Evolutionary conservation across 176 grass and related monocot genomes (phyloP), one percentile per base, ranked within the genome.

Genomic region (Zizania latifolia): DNA sequence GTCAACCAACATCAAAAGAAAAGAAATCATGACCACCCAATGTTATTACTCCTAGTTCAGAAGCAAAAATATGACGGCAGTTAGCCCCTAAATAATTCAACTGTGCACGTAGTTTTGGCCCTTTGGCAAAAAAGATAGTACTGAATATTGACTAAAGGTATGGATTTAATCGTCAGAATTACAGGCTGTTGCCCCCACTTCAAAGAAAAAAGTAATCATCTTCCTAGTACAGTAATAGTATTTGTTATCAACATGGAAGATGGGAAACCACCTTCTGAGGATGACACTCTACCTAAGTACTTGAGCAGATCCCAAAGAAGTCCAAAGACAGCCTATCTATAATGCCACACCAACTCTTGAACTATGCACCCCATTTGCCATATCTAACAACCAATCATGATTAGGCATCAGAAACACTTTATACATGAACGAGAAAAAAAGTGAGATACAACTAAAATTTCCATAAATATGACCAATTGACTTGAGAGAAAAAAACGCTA

Each of bases 281-380:
- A 79, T 22, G 81, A 88, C 81, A 75, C 36, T 51, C 71, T 70
- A 88, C 69, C 81, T 83, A 83, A 63, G 54, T 75, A 82, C 68
- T 75, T 74, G 26, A 82, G 77, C 62, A 74, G 48, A 78, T 74
- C 62, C 65, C 35, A 75, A n/a, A n/a, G 55, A 70, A 71, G 75
- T 83, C 24, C 53, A 79, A 58, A 61, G 62, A 56, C 69, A 83
- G 62, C 63, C 43, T 83, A 80, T 88, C 69, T 57, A 79, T 80
- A 57, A 84, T 70, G 54, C 43, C 75, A 62, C 62, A 83, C 81
- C 75, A 79, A 79, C 86, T 84, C 43, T 56, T 64, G 71, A 83
- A 84, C 17, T 50, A 35, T 12, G 78, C 76, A 68, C 10, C 55
- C 22, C 45, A 15, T 82, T 79, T 74, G 41, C 36, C 63, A 44